Evolutionary conservation across 352 stramenopile genomes (phyloP).

Genomic region (Phytophthora chlamydospora): DNA sequence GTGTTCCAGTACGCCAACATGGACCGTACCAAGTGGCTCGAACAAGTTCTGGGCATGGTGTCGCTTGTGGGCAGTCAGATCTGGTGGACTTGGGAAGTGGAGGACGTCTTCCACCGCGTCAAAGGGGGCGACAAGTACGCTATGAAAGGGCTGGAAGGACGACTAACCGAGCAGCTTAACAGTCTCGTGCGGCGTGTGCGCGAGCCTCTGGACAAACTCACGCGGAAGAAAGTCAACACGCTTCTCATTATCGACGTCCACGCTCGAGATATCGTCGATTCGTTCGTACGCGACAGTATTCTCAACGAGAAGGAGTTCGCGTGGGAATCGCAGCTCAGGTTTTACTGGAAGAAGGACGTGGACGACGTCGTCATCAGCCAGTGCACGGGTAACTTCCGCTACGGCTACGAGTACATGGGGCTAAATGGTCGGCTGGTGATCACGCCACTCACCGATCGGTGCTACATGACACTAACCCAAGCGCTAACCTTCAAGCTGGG

Average conservation of each 20-base stretch:
- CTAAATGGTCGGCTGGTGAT: conserved; percentile 93
- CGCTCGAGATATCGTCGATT: conserved; percentile 89
- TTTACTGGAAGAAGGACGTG: conserved; percentile 92
- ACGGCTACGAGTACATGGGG: conserved; percentile 95
- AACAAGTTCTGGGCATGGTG: conserved; percentile 92
- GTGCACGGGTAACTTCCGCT: conserved; percentile 92
- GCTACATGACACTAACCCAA: conserved; percentile 95
- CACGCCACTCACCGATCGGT: conserved; percentile 93
- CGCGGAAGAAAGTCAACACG: conserved; percentile 94
- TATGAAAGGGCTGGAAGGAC: conserved; percentile 93
- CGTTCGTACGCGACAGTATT: conserved; percentile 91
- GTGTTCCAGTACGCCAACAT: conserved; percentile 92
- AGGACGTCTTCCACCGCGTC: conserved; percentile 92
- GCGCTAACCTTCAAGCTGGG: conserved; percentile 93
- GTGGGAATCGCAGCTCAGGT: conserved; percentile 90
- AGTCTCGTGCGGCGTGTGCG: conserved; percentile 91
- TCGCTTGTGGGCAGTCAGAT: conserved; percentile 93
- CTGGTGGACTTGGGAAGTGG: conserved; percentile 95
- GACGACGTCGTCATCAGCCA: conserved; percentile 92
- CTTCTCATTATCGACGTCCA: conserved; percentile 92
- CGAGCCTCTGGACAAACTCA: conserved; percentile 83
- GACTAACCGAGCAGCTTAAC: conserved; percentile 91
- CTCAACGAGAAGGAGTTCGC: conserved; percentile 91
- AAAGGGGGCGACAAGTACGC: conserved; percentile 92
- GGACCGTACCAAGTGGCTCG: conserved; percentile 88